Evolutionary conservation across 2,329 filamentous ascomycete genomes (phyloP).

Genomic region (Blastomyces parvus): DNA sequence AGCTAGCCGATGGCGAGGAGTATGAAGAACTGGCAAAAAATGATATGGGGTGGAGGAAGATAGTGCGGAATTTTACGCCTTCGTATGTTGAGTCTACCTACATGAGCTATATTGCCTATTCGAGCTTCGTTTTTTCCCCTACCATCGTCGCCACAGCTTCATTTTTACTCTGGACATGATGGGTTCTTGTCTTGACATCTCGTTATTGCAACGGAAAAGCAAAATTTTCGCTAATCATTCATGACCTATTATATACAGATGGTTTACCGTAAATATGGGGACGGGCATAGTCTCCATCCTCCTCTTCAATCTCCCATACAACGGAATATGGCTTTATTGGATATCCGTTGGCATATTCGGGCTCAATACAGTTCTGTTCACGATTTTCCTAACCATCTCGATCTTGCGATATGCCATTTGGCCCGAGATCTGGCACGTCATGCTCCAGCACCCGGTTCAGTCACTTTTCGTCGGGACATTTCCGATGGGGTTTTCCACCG

Average conservation of each 20-base stretch:
- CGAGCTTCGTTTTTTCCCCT: no score
- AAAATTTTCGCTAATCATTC: conserved; percentile 5
- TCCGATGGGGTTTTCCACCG: conserved; percentile 59
- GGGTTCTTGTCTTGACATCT: neutral
- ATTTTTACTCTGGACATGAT: neutral
- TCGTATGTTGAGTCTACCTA: conserved; percentile 15
- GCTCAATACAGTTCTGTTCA: conserved; percentile 30
- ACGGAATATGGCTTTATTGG: conserved; percentile 32
- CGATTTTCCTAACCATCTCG: conserved; percentile 38
- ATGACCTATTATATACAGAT: conserved; percentile 20
- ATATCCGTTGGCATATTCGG: conserved; percentile 30
- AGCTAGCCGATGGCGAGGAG: conserved; percentile 4
- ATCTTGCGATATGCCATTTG: conserved; percentile 55
- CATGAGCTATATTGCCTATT: no score
- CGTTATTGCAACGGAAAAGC: neutral
- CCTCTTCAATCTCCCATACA: conserved; percentile 31
- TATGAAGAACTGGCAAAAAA: conserved; percentile 11
- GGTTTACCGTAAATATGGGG: conserved; percentile 37
- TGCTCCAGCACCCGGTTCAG: conserved; percentile 58
- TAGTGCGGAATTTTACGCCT: conserved; percentile 21
- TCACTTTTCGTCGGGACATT: conserved; percentile 60
- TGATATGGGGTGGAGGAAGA: conserved; percentile 17
- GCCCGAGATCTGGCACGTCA: conserved; percentile 54
- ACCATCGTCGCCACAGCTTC: neutral
- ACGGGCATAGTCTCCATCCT: conserved; percentile 36